Base-by-base conservation (phyloP, 1,139 yeast genomes). In the Saccharomyces hybrid region DNA sequence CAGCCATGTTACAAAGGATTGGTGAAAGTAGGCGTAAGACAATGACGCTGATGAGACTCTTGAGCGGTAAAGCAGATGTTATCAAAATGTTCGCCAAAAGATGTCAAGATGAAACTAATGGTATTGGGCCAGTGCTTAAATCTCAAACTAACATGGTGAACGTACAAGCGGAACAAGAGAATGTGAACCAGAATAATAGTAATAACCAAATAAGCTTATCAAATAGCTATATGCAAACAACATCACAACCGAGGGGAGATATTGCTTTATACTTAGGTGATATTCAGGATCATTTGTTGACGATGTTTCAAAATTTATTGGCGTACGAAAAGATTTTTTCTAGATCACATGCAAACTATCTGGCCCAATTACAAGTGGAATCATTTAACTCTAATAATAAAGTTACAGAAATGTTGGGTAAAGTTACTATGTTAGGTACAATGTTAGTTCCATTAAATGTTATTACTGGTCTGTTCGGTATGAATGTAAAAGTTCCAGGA, bases 61-160 rank as follows among this genome's bases (percentile, higher is more conserved):
- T 93, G 53, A 84, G 95, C 26, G 96, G 96, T 58, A 93, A 93
- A 70, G 98, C 99, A 0, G 99, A 95, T 70, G 99, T 93, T 55
- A 89, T 93, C 65, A 88, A 88, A 66, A 93, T 91, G 96, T 90
- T 93, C 76, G 96, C 97, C 44, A 93, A 93, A 68, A 79, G 99
- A 67, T 91, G 97, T 71, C 95, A 87, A 63, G 98, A 93, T 57
- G 76, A 73, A 51, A 68, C 66, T 3, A 71, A 67, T 49, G 72
- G 72, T 1, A 65, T 67, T 49, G 71, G 72, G 5, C 71, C 71
- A 7, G 71, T 73, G 1, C 52, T 71, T 31, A 71, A 75, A 1
- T 71, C 75, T 1, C 67, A 65, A 48, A 64, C 70, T 11, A 71
- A 71, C 57, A 62, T 71, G 53, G 73, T 73, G 8, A 70, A 71